phyloP scores from a whole-genome alignment of 768 basidiomycete species.

The Lactifluus piperatus region DNA sequence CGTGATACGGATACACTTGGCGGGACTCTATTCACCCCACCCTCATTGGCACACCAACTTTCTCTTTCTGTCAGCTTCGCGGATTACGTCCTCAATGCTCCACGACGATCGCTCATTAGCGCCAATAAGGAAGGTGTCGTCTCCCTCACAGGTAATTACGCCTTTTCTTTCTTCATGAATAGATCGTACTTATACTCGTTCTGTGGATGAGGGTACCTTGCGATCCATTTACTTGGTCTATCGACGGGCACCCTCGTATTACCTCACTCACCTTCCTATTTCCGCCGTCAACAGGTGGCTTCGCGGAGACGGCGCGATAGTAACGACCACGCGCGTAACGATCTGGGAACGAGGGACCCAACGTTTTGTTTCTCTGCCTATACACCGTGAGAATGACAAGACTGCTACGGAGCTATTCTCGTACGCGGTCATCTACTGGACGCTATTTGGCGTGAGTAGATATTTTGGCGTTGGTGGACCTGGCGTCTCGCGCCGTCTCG shows the following conservation, averaged over 20 bases:
- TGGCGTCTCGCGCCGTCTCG: constrained; percentile 53
- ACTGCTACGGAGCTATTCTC: constrained; percentile 67
- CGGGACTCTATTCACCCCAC: not conserved
- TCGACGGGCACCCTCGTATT: constrained; percentile 74
- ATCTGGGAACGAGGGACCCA: not conserved
- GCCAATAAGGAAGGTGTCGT: constrained; percentile 91
- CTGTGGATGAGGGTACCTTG: constrained; percentile 60
- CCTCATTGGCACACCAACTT: constrained; percentile 52
- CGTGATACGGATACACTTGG: constrained; percentile 18
- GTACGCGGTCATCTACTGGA: constrained; percentile 78
- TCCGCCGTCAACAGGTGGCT: constrained; percentile 41
- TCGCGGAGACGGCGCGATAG: constrained; percentile 10
- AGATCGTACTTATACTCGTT: not conserved
- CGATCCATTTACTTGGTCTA: constrained; percentile 82
- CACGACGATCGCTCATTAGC: constrained; percentile 54
- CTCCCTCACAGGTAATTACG: constrained; percentile 54
- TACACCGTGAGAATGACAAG: constrained; percentile 58
- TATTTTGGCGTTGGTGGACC: constrained; percentile 28
- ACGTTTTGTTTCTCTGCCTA: constrained; percentile 3
- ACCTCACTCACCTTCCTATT: constrained; percentile 68
- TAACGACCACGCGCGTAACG: constrained; percentile 19
- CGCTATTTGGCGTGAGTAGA: constrained; percentile 34
- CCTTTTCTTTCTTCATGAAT: too few species aligned
- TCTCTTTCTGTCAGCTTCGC: constrained; percentile 52
- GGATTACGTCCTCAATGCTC: constrained; percentile 53